Evolutionary conservation across 805 yeast species (phyloP), one percentile per base, ranked within the genome.

Genomic region (Sugiyamaella smithiae): DNA sequence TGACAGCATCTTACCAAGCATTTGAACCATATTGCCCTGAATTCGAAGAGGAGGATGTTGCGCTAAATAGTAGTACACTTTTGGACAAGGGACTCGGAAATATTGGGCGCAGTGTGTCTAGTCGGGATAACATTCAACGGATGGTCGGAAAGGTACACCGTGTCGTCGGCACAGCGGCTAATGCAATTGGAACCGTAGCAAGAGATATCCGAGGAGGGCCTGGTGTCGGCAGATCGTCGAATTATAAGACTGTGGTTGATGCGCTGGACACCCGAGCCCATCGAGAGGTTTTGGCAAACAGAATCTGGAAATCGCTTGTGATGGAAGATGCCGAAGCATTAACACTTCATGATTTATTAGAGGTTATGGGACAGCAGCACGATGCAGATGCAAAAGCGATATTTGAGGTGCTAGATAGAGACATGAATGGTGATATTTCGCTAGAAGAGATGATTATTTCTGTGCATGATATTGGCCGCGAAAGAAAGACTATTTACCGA

Each of bases 221-320:
- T 2, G 37, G 41, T n/a, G 20, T 43, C 23, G 24, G 36, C 1
- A 24, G 23, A 3, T 14, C 43, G 37, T 32, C 50, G 8, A 42
- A 55, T 16, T 57, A 57, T n/a, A 57, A 52, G 43, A 53, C 57
- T 9, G 71, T 69, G 14, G 54, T 61, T 36, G 61, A 62, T 14
- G 68, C 71, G 2, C 58, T 70, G 49, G 57, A 57, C 16, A 57
- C 57, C 43, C 51, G 54, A 28, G 50, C 48, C 2, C 46, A 62
- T 2, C 51, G 69, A 1, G 63, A 59, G 35, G 57, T 59, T 4
- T 55, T 70, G 42, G 73, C 70, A 5, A 50, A 57, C 40, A 64
- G 74, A 16, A 66, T 70, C 40, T 70, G 74, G 74, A 62, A 66
- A 53, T 66, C 73, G 5, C 54, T 70, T 43, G 73, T 69, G 1